Evolutionary conservation across 257 asterid genomes (phyloP).

Genomic region (Marsdenia floribunda): DNA sequence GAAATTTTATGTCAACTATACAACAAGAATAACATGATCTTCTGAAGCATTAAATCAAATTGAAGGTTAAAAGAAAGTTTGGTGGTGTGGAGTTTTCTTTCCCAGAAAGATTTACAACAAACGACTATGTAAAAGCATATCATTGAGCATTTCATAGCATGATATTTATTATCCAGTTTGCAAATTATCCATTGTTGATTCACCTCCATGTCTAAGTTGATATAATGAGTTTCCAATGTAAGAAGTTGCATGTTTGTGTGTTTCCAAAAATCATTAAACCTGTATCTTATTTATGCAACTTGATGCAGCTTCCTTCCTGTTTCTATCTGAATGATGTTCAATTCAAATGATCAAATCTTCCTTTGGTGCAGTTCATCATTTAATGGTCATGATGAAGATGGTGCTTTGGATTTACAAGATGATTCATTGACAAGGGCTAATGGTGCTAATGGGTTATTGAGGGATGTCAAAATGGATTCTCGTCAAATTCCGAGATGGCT

Average conservation of each 20-base stretch:
- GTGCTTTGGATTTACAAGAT: conserved; percentile 45
- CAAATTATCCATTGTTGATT: background rate
- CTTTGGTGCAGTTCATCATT: conserved; percentile 57
- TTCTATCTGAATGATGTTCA: background rate
- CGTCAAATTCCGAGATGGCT: conserved; percentile 82
- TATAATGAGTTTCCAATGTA: background rate
- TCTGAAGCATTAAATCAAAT: background rate
- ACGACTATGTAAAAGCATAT: background rate
- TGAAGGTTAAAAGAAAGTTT: background rate
- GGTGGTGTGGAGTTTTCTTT: background rate
- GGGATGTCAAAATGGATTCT: conserved; percentile 47
- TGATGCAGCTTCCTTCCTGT: background rate
- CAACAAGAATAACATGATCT: conserved; percentile 3
- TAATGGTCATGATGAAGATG: conserved; percentile 78
- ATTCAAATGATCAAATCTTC: conserved; percentile 5
- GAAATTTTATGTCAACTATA: background rate
- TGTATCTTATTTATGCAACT: background rate
- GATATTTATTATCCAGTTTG: background rate
- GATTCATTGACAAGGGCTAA: conserved; percentile 50
- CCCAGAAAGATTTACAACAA: background rate
- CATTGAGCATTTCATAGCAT: background rate
- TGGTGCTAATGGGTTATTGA: conserved; percentile 53
- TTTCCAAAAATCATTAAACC: background rate
- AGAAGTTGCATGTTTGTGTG: background rate
- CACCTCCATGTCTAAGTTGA: background rate